Evolutionary conservation across 139 green algal genomes (phyloP).

Genomic region (Chlamydomonas sp.): DNA sequence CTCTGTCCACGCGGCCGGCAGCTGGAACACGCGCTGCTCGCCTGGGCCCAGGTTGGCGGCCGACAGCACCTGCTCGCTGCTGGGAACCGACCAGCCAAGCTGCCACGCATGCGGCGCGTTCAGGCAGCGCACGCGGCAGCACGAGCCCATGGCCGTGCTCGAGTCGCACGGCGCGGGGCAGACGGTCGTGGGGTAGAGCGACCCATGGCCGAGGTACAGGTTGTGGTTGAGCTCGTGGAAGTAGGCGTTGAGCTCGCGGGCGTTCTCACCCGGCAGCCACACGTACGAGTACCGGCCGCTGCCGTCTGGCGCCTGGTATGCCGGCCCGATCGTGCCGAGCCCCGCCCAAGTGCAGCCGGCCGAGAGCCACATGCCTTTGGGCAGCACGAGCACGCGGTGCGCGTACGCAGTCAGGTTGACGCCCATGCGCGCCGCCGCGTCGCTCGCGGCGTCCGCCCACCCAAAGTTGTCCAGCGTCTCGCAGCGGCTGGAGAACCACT

Average conservation of each 20-base stretch:
- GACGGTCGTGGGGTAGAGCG: background rate
- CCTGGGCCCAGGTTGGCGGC: background rate
- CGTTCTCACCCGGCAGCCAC: constrained; percentile 4
- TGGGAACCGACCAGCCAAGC: constrained; percentile 3
- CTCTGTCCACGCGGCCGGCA: constrained; percentile 4
- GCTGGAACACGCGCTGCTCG: constrained; percentile 2
- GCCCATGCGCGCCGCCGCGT: constrained; percentile 4
- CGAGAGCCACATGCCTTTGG: background rate
- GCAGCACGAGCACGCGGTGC: constrained; percentile 21
- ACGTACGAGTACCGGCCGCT: constrained; percentile 2
- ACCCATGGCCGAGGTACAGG: constrained; percentile 11
- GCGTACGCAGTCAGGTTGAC: constrained; percentile 13
- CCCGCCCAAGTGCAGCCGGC: constrained; percentile 16
- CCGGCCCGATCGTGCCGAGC: constrained; percentile 15
- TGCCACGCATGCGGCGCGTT: constrained; percentile 12
- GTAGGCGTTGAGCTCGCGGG: constrained; percentile 8
- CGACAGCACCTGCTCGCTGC: no score
- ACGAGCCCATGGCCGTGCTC: background rate
- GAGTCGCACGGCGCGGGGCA: background rate
- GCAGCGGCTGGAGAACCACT: constrained; percentile 11
- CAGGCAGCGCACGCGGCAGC: constrained; percentile 7
- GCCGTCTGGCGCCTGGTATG: background rate
- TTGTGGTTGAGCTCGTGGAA: constrained; percentile 25
- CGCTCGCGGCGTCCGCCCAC: constrained; percentile 16
- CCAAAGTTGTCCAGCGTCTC: constrained; percentile 13